Conservation (phyloP, 2,329 filamentous ascomycete genomes). For the Fusarium solani-melongenae region DNA sequence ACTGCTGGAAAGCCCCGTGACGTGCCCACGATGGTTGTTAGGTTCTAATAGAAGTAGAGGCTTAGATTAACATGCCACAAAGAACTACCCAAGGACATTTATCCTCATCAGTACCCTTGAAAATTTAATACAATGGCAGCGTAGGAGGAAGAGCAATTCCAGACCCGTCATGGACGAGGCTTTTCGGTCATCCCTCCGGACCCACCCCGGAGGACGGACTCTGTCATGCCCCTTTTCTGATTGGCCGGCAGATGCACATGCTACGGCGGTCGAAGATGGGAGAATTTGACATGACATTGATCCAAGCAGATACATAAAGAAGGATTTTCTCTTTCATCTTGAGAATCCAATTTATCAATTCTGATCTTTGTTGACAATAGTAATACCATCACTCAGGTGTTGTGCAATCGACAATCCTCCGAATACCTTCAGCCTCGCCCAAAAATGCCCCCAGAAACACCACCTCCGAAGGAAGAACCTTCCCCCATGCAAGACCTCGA, state of each 20-base stretch:
- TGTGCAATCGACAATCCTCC: not conserved
- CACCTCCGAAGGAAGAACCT: conserved; percentile 2
- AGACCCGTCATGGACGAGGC: not conserved
- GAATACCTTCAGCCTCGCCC: not conserved
- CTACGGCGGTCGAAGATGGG: not conserved
- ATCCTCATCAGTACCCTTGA: not conserved
- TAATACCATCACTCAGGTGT: not conserved
- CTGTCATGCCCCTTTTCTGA: conserved; percentile 39
- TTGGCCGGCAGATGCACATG: conserved; percentile 12
- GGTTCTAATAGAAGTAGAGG: not conserved
- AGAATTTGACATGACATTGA: conserved; percentile 1
- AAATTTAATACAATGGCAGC: not conserved
- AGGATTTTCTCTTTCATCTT: not conserved
- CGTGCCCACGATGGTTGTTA: not conserved
- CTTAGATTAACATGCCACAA: not conserved
- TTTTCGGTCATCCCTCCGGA: not conserved
- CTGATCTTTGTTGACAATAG: not conserved
- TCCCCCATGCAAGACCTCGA: conserved; percentile 15
- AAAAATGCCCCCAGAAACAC: not conserved
- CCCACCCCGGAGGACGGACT: conserved; percentile 20
- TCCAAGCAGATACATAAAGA: not conserved
- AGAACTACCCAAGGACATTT: not conserved
- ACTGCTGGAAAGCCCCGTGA: not conserved
- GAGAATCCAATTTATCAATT: not conserved
- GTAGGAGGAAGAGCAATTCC: not conserved